phyloP scores from a whole-genome alignment of 2,329 filamentous ascomycete species.

The Hymenoscyphus linearis region DNA sequence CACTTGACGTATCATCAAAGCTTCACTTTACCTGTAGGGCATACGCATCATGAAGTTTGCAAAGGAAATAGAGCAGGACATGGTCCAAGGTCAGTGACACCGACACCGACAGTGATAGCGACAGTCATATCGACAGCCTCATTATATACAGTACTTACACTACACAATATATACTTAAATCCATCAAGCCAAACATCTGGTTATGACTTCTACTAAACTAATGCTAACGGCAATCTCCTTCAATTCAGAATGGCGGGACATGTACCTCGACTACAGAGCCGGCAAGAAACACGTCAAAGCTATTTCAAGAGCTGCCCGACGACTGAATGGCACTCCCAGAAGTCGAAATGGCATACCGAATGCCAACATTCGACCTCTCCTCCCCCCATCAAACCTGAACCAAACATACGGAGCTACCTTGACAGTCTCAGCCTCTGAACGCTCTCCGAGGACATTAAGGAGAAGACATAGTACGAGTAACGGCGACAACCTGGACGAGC shows the following conservation, averaged over 20 bases:
- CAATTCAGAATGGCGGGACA: conserved; percentile 80
- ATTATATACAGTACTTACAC: too few species aligned
- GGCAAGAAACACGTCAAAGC: conserved; percentile 93
- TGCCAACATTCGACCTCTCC: neutral
- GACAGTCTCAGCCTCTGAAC: conserved; percentile 2
- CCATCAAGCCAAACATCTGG: too few species aligned
- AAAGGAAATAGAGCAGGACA: conserved; percentile 78
- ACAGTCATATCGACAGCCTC: too few species aligned
- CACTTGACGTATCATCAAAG: too few species aligned
- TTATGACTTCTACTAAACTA: too few species aligned
- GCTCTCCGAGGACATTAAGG: neutral
- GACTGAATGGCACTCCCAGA: conserved; percentile 49
- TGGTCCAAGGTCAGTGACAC: conserved; percentile 69
- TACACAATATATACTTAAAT: too few species aligned
- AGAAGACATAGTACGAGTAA: conserved; percentile 7
- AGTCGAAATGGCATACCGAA: neutral
- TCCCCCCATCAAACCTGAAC: conserved; percentile 13
- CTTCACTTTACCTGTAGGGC: neutral
- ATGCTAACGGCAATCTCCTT: conserved; percentile 6
- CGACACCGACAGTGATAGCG: too few species aligned
- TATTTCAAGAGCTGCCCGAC: conserved; percentile 65
- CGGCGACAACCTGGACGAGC: conserved; percentile 1
- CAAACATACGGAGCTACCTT: conserved; percentile 25
- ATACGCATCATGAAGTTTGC: conserved; percentile 54
- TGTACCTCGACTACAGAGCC: conserved; percentile 92